These are phyloP conservation scores for Mortierella sp. DNA, from an alignment of 371 early-diverging fungal genomes.

Conservation along the genomic window DNA sequence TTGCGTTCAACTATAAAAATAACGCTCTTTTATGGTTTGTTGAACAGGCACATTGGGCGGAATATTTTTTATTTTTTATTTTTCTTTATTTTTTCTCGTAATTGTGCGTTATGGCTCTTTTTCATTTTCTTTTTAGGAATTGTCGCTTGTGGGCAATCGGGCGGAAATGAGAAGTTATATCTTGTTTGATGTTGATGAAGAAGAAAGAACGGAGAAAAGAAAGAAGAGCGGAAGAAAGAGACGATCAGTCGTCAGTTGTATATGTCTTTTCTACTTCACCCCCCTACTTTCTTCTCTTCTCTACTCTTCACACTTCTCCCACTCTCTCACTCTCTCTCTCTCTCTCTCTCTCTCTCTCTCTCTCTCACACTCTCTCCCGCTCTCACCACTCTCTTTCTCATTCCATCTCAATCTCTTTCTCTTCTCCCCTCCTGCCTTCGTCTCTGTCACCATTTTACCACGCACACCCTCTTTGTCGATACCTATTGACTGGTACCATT, in stretches of 20 bases:
- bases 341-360: not conserved
- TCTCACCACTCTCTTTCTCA: not conserved
- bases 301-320: not conserved
- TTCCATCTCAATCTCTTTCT: not conserved
- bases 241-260: not conserved
- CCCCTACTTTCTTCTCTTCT: not conserved
- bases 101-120: not conserved
- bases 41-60: not conserved
- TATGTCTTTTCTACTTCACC: not conserved
- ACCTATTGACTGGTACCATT: no score
- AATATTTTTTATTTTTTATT: no score
- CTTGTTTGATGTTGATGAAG: not conserved
- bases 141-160: not conserved
- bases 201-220: not conserved
- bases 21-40: not conserved
- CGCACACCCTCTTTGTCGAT: no score
- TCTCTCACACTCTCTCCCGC: not conserved
- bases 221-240: not conserved
- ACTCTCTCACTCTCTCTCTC: not conserved
- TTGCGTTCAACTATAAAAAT: constrained; percentile 11
- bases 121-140: not conserved
- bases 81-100: not conserved
- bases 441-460: not conserved
- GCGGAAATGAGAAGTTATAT: not conserved
- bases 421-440: no score